Evolutionary conservation across 2,329 filamentous ascomycete species (phyloP).

Genomic region (Tolypocladium ovalisporum): DNA sequence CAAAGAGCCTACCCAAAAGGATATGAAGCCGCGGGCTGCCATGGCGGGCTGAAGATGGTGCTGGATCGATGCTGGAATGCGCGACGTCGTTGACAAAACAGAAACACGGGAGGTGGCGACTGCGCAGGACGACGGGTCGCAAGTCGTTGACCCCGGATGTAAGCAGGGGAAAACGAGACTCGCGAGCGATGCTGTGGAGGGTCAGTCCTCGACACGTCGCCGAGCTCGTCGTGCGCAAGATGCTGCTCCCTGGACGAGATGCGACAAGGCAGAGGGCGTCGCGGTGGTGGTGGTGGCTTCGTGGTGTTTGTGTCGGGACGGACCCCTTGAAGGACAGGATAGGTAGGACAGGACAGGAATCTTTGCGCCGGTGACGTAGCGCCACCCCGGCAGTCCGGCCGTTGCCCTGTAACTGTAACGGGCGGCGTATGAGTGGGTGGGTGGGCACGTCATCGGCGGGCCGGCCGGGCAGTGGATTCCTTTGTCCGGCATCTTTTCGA

Average conservation of each 20-base stretch:
- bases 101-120: not conserved
- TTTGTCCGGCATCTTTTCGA: too few species aligned
- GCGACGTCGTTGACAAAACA: not conserved
- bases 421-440: not conserved
- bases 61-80: not conserved
- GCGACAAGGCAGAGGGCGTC: too few species aligned
- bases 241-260: not conserved
- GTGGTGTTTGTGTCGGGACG: not conserved
- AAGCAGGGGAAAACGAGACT: not conserved
- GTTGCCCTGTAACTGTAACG: not conserved
- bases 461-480: not conserved
- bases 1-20: constrained; percentile 26
- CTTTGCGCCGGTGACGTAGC: not conserved
- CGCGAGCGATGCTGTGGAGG: too few species aligned
- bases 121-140: not conserved
- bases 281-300: not conserved
- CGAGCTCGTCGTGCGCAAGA: not conserved
- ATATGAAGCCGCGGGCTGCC: constrained; percentile 19
- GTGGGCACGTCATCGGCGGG: not conserved
- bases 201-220: not conserved
- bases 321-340: too few species aligned
- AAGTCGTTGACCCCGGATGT: too few species aligned
- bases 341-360: too few species aligned
- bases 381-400: not conserved
- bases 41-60: constrained; percentile 8